A percentile compares a stretch with the other conserved stretches of the same genome.
phyloP scores from a whole-genome alignment of 192 early-diverging fungal genomes.

The Coemansia sp. region DNA sequence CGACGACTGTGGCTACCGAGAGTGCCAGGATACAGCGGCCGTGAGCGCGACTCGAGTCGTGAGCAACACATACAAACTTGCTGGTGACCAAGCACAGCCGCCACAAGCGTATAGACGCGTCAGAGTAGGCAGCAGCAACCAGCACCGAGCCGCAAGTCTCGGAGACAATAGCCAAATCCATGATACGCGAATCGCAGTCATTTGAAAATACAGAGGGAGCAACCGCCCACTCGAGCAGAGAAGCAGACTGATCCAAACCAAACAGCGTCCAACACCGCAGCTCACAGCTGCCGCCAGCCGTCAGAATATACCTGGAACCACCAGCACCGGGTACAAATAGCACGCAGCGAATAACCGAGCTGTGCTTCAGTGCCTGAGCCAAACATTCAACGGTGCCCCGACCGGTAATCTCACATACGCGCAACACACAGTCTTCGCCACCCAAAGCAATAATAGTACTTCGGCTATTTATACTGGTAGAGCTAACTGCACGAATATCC shows the following conservation, averaged over 20 bases:
- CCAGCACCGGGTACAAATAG: conserved; percentile 4
- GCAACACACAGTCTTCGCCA: conserved; percentile 31
- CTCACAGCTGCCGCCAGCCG: conserved; percentile 67
- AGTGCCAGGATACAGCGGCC: conserved; percentile 34
- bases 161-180: conserved; percentile 64
- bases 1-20: not conserved
- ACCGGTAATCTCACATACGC: not conserved
- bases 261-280: conserved; percentile 61
- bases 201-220: conserved; percentile 1
- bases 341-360: conserved; percentile 32
- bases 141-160: conserved; percentile 39
- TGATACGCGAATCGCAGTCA: conserved; percentile 59
- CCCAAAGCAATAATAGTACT: conserved; percentile 12
- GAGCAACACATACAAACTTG: conserved; percentile 20
- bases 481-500: conserved; percentile 14
- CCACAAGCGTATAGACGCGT: conserved; percentile 61
- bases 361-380: conserved; percentile 13
- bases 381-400: not conserved
- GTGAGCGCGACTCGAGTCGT: conserved; percentile 6
- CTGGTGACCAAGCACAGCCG: not conserved
- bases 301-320: conserved; percentile 54
- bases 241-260: conserved; percentile 1
- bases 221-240: conserved; percentile 11
- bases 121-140: conserved; percentile 74
- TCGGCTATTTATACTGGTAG: not conserved